Percentiles rank a stretch among this genome's conserved stretches.
These are phyloP conservation scores for Potentilla sterilis DNA, from an alignment of 306 rosid species.

Conservation along the genomic window DNA sequence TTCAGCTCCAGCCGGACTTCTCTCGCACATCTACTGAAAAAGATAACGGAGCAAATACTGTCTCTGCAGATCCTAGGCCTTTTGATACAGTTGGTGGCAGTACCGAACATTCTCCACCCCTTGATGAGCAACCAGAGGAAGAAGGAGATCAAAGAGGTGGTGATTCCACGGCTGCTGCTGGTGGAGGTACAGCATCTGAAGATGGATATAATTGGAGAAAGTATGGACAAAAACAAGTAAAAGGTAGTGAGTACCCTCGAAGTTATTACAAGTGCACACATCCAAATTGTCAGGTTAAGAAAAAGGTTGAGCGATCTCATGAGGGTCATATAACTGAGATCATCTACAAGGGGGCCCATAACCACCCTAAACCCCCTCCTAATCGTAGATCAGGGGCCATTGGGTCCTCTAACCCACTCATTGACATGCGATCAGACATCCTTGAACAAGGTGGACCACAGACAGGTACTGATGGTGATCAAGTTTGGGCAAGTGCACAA, in stretches of 20 bases:
- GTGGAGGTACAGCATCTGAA: slow-evolving; percentile 67
- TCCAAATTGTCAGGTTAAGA: slow-evolving; percentile 80
- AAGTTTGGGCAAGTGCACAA: slow-evolving; percentile 50
- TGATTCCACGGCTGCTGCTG: slow-evolving; percentile 54
- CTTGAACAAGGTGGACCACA: slow-evolving; percentile 59
- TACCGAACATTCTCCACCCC: slow-evolving; percentile 50
- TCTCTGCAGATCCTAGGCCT: slow-evolving; percentile 45
- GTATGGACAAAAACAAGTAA: slow-evolving; percentile 94
- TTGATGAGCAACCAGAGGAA: slow-evolving; percentile 70
- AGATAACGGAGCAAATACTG: slow-evolving; percentile 37
- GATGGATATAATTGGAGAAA: slow-evolving; percentile 97
- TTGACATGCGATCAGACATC: slow-evolving; percentile 65
- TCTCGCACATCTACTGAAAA: slow-evolving; percentile 41
- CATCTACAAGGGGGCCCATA: slow-evolving; percentile 90
- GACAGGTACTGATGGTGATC: slow-evolving; percentile 49
- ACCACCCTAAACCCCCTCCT: slow-evolving; percentile 77
- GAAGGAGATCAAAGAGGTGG: slow-evolving; percentile 65
- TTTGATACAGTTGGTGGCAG: slow-evolving; percentile 42
- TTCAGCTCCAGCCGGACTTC: slow-evolving; percentile 50
- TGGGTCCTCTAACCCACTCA: slow-evolving; percentile 50
- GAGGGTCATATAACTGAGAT: slow-evolving; percentile 96
- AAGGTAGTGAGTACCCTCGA: slow-evolving; percentile 93
- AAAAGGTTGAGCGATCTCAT: slow-evolving; percentile 87
- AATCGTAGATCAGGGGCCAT: slow-evolving; percentile 59
- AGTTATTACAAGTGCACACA: slow-evolving; percentile 94